A percentile compares a stretch with the other conserved stretches of the same genome.
phyloP scores from a whole-genome alignment of 2,329 filamentous ascomycete genomes.

The Diaporthe vexans region DNA sequence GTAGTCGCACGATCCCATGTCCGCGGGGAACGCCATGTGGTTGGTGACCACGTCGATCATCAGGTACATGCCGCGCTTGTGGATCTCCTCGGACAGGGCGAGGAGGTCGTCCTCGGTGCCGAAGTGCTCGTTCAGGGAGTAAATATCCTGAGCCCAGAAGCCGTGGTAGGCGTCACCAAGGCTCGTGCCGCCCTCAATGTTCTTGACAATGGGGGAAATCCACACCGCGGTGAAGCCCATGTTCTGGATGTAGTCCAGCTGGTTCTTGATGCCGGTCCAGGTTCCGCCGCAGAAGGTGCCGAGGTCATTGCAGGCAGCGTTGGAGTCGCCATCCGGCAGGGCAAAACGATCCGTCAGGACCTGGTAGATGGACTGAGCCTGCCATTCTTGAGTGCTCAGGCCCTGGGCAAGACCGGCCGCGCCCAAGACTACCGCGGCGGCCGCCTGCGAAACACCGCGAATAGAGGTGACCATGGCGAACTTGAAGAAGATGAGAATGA shows the following conservation, averaged over 20 bases:
- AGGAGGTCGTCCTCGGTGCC: slow-evolving; percentile 27
- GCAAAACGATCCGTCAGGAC: slow-evolving; percentile 32
- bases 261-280: slow-evolving; percentile 28
- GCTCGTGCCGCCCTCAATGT: slow-evolving; percentile 19
- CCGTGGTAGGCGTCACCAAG: slow-evolving; percentile 47
- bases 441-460: slow-evolving; percentile 15
- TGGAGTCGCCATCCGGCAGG: slow-evolving; percentile 17
- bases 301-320: slow-evolving; percentile 23
- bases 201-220: slow-evolving; percentile 32
- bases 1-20: slow-evolving; percentile 47
- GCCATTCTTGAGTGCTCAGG: slow-evolving; percentile 29
- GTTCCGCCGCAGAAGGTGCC: slow-evolving; percentile 32
- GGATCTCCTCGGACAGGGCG: slow-evolving; percentile 16
- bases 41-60: slow-evolving; percentile 75
- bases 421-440: background rate
- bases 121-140: slow-evolving; percentile 33
- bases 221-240: slow-evolving; percentile 28
- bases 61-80: slow-evolving; percentile 59
- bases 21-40: slow-evolving; percentile 56
- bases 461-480: slow-evolving; percentile 14
- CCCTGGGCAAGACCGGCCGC: slow-evolving; percentile 21
- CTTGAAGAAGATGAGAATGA: background rate
- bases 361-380: slow-evolving; percentile 30
- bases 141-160: slow-evolving; percentile 27
- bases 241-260: slow-evolving; percentile 34